Evolutionary conservation across 306 rosid genomes (phyloP).

Genomic region (Malus fusca): DNA sequence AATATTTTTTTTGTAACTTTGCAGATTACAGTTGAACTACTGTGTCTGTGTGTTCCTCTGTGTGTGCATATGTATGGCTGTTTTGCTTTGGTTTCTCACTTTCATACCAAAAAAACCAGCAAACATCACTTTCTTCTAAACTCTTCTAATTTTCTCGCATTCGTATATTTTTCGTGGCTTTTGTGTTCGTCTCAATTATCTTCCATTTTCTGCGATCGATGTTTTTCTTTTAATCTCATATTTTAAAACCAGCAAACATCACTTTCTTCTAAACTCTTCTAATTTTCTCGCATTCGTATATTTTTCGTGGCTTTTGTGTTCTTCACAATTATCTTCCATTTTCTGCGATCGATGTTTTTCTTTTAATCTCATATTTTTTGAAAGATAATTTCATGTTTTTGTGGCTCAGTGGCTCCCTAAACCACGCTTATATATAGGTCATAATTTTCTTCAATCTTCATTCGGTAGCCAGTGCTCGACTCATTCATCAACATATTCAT

Average conservation of each 20-base stretch:
- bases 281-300: neutral
- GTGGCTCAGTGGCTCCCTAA: neutral
- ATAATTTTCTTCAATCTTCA: neutral
- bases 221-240: neutral
- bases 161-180: slow-evolving; percentile 1
- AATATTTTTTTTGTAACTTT: neutral
- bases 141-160: neutral
- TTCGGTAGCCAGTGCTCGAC: neutral
- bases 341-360: neutral
- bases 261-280: slow-evolving; percentile 14
- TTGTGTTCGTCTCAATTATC: slow-evolving; percentile 3
- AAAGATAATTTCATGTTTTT: neutral
- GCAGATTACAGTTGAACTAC: neutral
- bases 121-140: slow-evolving; percentile 11
- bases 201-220: slow-evolving; percentile 2
- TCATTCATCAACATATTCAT: neutral
- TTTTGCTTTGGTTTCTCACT: neutral
- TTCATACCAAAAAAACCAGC: neutral
- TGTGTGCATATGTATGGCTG: neutral
- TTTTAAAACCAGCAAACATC: neutral
- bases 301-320: slow-evolving; percentile 6
- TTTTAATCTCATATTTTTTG: neutral
- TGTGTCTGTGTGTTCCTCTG: neutral
- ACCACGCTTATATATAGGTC: neutral
- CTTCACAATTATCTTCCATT: slow-evolving; percentile 6